These are phyloP conservation scores for Trichomonas tenax DNA, from an alignment of 208 protist species.

Conservation along the genomic window DNA sequence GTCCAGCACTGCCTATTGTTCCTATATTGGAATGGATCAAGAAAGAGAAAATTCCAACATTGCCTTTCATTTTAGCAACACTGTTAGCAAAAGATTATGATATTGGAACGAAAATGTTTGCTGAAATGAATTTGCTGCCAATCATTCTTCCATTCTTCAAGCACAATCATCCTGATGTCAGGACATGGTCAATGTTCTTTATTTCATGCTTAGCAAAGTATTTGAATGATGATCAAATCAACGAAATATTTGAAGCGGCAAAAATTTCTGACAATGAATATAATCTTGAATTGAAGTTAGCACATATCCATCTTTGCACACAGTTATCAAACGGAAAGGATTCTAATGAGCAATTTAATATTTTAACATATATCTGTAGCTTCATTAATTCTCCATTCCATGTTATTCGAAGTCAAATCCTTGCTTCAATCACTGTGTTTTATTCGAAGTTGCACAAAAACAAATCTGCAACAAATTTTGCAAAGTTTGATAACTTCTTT, in stretches of 20 bases:
- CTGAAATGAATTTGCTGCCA: not conserved
- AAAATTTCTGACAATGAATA: not conserved
- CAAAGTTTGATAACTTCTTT: not conserved
- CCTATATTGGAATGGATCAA: not conserved
- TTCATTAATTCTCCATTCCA: not conserved
- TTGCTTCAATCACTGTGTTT: not conserved
- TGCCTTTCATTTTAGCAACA: not conserved
- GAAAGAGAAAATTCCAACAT: not conserved
- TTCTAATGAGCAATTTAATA: not conserved
- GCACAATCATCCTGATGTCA: not conserved
- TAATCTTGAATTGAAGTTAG: not conserved
- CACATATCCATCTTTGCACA: not conserved
- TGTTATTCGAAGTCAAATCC: not conserved
- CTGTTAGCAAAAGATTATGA: not conserved
- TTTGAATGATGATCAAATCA: not conserved
- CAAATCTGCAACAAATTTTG: not conserved
- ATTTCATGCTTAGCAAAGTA: not conserved
- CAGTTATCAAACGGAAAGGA: not conserved
- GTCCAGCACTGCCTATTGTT: not conserved
- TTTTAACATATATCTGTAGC: not conserved
- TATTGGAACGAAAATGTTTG: not conserved
- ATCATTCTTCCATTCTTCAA: not conserved
- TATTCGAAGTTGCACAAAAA: not conserved
- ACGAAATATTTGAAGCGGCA: not conserved
- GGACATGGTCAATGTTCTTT: not conserved